Evolutionary conservation across 371 early-diverging fungal genomes (phyloP), one percentile per base, ranked within the genome.

Genomic region (Smittium culicis): DNA sequence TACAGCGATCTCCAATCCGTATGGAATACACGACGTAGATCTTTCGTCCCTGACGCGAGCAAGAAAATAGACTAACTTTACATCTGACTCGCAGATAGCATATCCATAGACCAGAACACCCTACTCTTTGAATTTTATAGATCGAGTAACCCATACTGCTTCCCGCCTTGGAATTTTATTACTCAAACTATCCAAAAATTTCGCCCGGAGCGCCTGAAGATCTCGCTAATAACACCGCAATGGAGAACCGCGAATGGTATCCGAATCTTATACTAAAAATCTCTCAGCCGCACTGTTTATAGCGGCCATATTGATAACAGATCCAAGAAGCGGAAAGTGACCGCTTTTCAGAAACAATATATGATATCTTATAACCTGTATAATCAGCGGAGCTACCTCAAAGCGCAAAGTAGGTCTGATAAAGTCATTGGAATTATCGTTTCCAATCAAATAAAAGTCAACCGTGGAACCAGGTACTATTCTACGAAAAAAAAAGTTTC

Each of bases 101-200:
- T 34, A 29, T 74, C 76, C 1, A 28, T 20, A 57, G 74, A 65
- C 29, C 54, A 45, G 20, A 74, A 79, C 61, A 74, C 74, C 17
- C 74, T 79, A 31, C 24, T 20, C 24, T 73, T 73, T 55, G 31
- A 31, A 1, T 79, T 73, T 71, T 30, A 1, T 30, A 60, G 45
- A 16, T 29, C 28, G n/a, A 67, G 3, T 24, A 70, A 71, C 32
- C 58, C 71, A 31, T 73, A 66, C n/a, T 35, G 70, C 1, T 64
- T 70, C 60, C 73, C 69, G 35, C 70, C 74, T 1, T 73, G 75
- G 74, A 54, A 66, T 29, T 34, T 77, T 32, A 70, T 79, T 25
- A 71, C 71, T 0, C 58, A 60, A 62, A 68, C 67, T 1, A 32
- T 76, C 0, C 65, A 57, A 16, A 69, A 77, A 66, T 27, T 79